Conservation (phyloP, 176 grass and related monocot species). For the Hordeum marinum region DNA sequence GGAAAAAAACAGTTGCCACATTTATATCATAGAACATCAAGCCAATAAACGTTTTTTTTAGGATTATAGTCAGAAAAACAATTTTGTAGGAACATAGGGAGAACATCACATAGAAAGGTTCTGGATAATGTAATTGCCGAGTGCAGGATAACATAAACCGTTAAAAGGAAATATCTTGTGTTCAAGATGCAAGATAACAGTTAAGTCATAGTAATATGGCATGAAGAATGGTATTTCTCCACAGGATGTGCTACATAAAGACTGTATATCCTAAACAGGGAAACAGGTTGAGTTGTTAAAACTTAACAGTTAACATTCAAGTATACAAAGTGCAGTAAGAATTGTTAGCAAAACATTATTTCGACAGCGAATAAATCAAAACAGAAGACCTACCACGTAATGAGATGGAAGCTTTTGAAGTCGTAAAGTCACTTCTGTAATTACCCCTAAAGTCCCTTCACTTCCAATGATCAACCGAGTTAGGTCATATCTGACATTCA, state of each 20-base stretch:
- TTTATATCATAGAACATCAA: background rate
- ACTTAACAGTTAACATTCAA: background rate
- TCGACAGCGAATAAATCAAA: background rate
- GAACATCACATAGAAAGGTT: background rate
- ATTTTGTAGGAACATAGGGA: background rate
- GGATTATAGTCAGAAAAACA: background rate
- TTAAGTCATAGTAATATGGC: too few species aligned
- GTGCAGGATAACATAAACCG: background rate
- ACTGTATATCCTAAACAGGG: background rate
- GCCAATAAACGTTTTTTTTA: background rate
- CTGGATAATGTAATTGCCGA: background rate
- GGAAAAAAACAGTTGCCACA: background rate
- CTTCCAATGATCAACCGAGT: conserved; percentile 92
- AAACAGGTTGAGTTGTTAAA: background rate
- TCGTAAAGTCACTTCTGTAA: conserved; percentile 93
- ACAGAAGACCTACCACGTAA: conserved; percentile 65
- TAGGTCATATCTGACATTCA: conserved; percentile 81
- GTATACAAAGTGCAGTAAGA: background rate
- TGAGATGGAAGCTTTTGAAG: conserved; percentile 91
- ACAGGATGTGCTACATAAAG: background rate
- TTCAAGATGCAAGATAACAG: conserved; percentile 16
- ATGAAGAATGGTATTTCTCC: too few species aligned
- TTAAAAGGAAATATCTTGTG: background rate
- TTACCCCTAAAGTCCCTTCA: conserved; percentile 93
- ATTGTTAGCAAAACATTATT: background rate